Evolutionary conservation across 345 rosid species (phyloP).

Genomic region (Brassica incana): DNA sequence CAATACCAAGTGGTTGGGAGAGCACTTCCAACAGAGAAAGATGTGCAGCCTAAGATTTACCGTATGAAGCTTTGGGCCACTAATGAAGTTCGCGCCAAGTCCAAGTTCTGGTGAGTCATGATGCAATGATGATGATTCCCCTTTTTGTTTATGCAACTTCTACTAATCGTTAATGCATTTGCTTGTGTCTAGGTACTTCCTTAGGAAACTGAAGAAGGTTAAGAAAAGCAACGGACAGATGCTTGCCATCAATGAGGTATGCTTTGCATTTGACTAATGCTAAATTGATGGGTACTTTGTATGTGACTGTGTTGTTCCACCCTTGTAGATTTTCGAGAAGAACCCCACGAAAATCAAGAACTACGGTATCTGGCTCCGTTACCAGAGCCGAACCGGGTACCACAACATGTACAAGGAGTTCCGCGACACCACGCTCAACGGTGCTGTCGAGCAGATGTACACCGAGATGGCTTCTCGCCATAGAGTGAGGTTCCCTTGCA

Average conservation of each 20-base stretch:
- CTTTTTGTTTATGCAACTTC: neutral
- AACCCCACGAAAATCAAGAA: conserved; percentile 59
- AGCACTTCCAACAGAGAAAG: conserved; percentile 54
- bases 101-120: conserved; percentile 58
- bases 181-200: conserved; percentile 43
- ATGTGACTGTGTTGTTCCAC: neutral
- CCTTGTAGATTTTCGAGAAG: conserved; percentile 56
- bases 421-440: conserved; percentile 59
- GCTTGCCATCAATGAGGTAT: conserved; percentile 60
- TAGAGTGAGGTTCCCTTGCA: conserved; percentile 67
- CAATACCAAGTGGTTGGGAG: conserved; percentile 71
- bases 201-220: conserved; percentile 52
- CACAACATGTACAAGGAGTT: conserved; percentile 61
- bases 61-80: conserved; percentile 69
- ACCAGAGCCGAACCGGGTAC: conserved; percentile 65
- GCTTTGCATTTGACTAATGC: neutral
- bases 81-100: conserved; percentile 61
- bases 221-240: conserved; percentile 58
- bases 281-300: neutral
- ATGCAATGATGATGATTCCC: neutral
- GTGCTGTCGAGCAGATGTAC: conserved; percentile 70
- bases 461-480: conserved; percentile 73
- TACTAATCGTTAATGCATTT: neutral
- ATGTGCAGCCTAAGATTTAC: conserved; percentile 63
- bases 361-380: conserved; percentile 61